Evolutionary conservation across 441 rosid genomes (phyloP).

Genomic region (Sinapis alba): DNA sequence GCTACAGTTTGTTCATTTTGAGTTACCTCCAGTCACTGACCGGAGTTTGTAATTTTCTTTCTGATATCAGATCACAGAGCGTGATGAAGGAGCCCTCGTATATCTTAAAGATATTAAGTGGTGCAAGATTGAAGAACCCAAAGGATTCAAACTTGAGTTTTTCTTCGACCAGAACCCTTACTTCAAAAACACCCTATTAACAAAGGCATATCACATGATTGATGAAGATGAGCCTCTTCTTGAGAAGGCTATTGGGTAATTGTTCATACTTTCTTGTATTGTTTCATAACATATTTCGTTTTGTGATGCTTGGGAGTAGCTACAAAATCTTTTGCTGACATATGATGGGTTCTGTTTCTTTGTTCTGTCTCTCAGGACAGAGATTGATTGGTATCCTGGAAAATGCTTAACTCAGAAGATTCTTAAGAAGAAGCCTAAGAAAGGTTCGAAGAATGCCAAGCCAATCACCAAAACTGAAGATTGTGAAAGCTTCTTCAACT

Average conservation of each 20-base stretch:
- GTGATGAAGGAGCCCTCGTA: conserved; percentile 85
- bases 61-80: conserved; percentile 70
- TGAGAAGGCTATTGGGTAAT: conserved; percentile 93
- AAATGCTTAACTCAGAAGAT: conserved; percentile 83
- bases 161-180: conserved; percentile 82
- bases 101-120: conserved; percentile 83
- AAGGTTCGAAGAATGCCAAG: conserved; percentile 81
- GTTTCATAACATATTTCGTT: not conserved
- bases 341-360: not conserved
- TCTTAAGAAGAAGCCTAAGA: conserved; percentile 84
- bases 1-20: not conserved
- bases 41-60: not conserved
- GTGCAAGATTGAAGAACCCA: conserved; percentile 70
- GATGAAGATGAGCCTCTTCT: conserved; percentile 92
- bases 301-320: not conserved
- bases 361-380: conserved; percentile 52
- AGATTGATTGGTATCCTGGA: conserved; percentile 91
- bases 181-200: conserved; percentile 77
- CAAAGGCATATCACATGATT: conserved; percentile 89
- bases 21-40: not conserved
- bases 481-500: conserved; percentile 83
- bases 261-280: not conserved
- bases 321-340: conserved; percentile 41
- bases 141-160: conserved; percentile 93
- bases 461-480: conserved; percentile 82